Evolutionary conservation across 768 basidiomycete genomes (phyloP).

Genomic region (Tricholoma terreum): DNA sequence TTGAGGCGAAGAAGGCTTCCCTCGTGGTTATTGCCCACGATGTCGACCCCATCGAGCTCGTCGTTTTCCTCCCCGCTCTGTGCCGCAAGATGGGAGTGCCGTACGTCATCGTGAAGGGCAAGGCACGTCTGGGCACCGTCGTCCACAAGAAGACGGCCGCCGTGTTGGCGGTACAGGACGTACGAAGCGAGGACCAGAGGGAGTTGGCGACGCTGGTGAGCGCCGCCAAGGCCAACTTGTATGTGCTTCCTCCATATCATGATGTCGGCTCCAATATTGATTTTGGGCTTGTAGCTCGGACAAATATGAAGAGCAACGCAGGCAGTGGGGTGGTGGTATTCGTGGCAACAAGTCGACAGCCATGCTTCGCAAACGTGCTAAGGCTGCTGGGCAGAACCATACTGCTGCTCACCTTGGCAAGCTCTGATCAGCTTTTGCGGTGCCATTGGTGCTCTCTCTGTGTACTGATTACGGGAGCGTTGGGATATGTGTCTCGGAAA

Average conservation of each 20-base stretch:
- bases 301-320: conserved; percentile 90
- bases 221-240: conserved; percentile 98
- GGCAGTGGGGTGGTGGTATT: conserved; percentile 94
- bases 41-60: conserved; percentile 98
- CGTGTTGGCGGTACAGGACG: conserved; percentile 88
- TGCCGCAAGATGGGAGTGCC: conserved; percentile 99
- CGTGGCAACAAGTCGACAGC: conserved; percentile 93
- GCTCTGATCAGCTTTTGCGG: conserved; percentile 44
- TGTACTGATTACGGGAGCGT: too few relatives aligned
- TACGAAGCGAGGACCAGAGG: conserved; percentile 89
- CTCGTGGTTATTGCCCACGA: conserved; percentile 96
- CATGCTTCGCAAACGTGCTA: conserved; percentile 92
- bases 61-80: conserved; percentile 95
- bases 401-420: conserved; percentile 57
- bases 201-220: conserved; percentile 91
- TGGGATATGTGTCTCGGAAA: too few relatives aligned
- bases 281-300: conserved; percentile 53
- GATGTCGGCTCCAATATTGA: not conserved
- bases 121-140: conserved; percentile 96
- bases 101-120: conserved; percentile 97
- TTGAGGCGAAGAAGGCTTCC: conserved; percentile 96
- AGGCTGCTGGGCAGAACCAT: conserved; percentile 75
- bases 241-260: conserved; percentile 30
- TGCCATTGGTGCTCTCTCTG: too few relatives aligned
- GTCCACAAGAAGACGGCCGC: conserved; percentile 99